A percentile compares a stretch with the other conserved stretches of the same genome.
Evolutionary conservation across 805 yeast species (phyloP).

Genomic region (Candida michaelii): DNA sequence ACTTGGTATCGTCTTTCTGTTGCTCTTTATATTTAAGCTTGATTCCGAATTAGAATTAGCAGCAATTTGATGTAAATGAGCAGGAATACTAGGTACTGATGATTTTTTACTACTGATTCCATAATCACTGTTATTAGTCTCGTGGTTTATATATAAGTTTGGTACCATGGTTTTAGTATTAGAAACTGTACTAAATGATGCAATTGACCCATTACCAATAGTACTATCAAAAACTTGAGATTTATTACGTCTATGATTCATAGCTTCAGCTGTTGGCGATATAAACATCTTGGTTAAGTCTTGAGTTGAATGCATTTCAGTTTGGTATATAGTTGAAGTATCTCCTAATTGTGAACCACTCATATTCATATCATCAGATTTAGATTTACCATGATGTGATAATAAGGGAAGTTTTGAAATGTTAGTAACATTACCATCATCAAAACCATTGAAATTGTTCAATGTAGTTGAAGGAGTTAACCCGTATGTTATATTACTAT

Average conservation of each 20-base stretch:
- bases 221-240: constrained; percentile 22
- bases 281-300: constrained; percentile 58
- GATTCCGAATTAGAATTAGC: constrained; percentile 7
- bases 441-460: constrained; percentile 12
- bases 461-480: constrained; percentile 23
- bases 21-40: constrained; percentile 15
- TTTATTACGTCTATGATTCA: constrained; percentile 44
- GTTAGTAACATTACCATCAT: constrained; percentile 11
- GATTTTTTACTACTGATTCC: constrained; percentile 14
- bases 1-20: constrained; percentile 44
- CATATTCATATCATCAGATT: constrained; percentile 15
- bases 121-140: constrained; percentile 34
- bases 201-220: constrained; percentile 18
- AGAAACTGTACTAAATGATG: constrained; percentile 7
- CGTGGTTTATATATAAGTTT: constrained; percentile 39
- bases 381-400: constrained; percentile 21
- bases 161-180: constrained; percentile 32
- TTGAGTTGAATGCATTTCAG: constrained; percentile 33
- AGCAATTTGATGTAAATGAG: constrained; percentile 11
- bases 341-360: constrained; percentile 27
- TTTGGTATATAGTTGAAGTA: constrained; percentile 33
- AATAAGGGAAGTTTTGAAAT: constrained; percentile 38
- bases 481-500: constrained; percentile 18
- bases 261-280: constrained; percentile 78
- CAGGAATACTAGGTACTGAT: constrained; percentile 3